These are phyloP conservation scores for Vitis vinifera DNA, from an alignment of 164 flowering plant species.

Conservation along the genomic window ASM3070453v1 NC_081814.1:6463501-6464000, in stretches of 20 bases:
- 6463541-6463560: too few species aligned
- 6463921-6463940: constrained; percentile 1
- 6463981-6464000: not conserved
- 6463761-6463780: constrained; percentile 17
- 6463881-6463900: constrained; percentile 71
- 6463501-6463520: too few species aligned
- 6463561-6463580: too few species aligned
- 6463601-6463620: too few species aligned
- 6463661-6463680: not conserved
- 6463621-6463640: too few species aligned
- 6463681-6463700: not conserved
- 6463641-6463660: not conserved
- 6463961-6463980: not conserved
- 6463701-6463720: not conserved
- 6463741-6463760: not conserved
- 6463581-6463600: too few species aligned
- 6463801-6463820: constrained; percentile 82
- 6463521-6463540: too few species aligned
- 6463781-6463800: constrained; percentile 65
- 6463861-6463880: constrained; percentile 84
- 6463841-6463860: constrained; percentile 89
- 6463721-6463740: too few species aligned
- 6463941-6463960: not conserved
- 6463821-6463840: constrained; percentile 95
- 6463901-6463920: constrained; percentile 53